Evolutionary conservation across 768 basidiomycete species (phyloP).

Genomic region (Russula vinacea): DNA sequence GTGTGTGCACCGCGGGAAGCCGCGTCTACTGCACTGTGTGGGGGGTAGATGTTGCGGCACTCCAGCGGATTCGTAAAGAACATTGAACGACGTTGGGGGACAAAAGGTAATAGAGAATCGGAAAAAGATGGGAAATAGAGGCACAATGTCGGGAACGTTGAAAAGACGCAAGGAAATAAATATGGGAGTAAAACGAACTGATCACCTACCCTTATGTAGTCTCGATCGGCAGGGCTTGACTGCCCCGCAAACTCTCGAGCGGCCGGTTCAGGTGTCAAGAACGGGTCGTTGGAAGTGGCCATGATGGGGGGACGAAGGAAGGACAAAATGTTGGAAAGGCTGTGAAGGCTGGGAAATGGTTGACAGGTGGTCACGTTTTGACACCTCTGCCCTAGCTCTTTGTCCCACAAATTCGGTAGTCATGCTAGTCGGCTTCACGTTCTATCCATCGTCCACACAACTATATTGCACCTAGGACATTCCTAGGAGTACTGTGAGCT

Average conservation of each 20-base stretch:
- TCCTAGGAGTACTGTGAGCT: not conserved
- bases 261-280: constrained; percentile 15
- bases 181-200: not conserved
- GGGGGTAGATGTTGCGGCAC: not conserved
- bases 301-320: not conserved
- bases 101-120: constrained; percentile 6
- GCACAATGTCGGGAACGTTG: not conserved
- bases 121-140: not conserved
- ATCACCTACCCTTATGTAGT: not conserved
- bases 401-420: not conserved
- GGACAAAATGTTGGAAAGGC: not conserved
- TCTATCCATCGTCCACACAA: not conserved
- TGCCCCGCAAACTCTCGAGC: not conserved
- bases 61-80: not conserved
- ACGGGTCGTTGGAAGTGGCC: constrained; percentile 16
- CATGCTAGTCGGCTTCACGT: not conserved
- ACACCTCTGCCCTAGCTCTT: not conserved
- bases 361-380: not conserved
- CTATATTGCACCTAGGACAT: not conserved
- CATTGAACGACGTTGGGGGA: constrained; percentile 8
- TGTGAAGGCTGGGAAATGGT: not conserved
- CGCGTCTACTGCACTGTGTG: not conserved
- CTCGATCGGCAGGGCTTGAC: not conserved
- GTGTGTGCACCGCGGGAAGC: constrained; percentile 8
- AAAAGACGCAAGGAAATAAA: not conserved